phyloP scores from a whole-genome alignment of 139 green algal species.

The Raphidocelis subcapitata region DNA sequence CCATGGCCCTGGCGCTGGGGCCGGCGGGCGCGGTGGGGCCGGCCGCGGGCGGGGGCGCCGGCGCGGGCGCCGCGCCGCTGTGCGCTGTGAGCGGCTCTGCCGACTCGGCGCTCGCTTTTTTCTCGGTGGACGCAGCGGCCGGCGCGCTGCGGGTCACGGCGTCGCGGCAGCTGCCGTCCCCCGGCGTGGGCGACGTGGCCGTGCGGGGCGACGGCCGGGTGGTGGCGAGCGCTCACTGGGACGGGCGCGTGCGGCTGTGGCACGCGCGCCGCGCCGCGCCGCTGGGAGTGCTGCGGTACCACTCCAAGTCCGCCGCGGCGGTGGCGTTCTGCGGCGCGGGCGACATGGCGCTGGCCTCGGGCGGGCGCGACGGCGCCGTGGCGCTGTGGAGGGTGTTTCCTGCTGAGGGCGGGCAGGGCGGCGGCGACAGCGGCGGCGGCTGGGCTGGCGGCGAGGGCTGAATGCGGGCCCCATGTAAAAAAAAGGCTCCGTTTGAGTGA shows the following conservation, averaged over 20 bases:
- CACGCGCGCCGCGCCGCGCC: conserved; percentile 8
- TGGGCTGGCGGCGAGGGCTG: no score
- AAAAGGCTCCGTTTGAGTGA: no score
- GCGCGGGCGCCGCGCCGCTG: no score
- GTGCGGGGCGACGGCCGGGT: conserved; percentile 7
- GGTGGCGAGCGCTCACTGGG: conserved; percentile 15
- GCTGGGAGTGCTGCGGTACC: conserved; percentile 12
- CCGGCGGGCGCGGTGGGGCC: neutral
- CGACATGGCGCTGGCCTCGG: conserved; percentile 4
- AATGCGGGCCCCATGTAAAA: no score
- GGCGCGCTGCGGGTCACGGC: neutral
- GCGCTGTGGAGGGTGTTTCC: conserved; percentile 22
- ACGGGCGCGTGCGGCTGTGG: conserved; percentile 18
- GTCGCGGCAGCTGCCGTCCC: neutral
- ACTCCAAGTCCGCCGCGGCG: conserved; percentile 9
- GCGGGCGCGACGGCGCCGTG: conserved; percentile 6
- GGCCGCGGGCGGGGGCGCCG: no score
- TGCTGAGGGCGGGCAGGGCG: no score
- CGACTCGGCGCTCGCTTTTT: neutral
- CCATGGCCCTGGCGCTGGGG: conserved; percentile 10
- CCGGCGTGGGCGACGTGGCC: conserved; percentile 13
- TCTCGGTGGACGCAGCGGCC: neutral
- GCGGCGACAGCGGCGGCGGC: no score
- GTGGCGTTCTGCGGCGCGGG: conserved; percentile 6
- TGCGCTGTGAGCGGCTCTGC: conserved; percentile 8